Evolutionary conservation across 1,284 basidiomycete genomes (phyloP).

Genomic region (Phenoliferia sp.): DNA sequence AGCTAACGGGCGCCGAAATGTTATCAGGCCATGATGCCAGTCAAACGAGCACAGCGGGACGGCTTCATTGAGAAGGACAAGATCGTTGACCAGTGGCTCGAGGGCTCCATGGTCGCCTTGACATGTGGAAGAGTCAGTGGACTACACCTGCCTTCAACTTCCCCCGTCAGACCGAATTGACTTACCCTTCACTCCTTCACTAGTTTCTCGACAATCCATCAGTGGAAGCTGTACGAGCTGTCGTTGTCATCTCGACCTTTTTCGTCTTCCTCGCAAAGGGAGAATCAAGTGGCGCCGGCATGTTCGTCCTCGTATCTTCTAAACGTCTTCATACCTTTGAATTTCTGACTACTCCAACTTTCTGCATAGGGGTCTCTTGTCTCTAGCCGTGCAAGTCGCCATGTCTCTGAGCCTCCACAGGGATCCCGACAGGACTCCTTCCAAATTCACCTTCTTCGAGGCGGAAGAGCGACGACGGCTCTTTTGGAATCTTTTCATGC

Average conservation of each 20-base stretch:
- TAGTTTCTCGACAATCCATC: constrained; percentile 26
- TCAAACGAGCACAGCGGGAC: constrained; percentile 18
- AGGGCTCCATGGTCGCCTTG: constrained; percentile 27
- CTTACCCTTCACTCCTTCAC: neutral
- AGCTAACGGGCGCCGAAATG: too few relatives aligned
- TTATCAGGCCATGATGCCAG: constrained; percentile 25
- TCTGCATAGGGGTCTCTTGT: constrained; percentile 24
- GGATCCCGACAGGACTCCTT: constrained; percentile 28
- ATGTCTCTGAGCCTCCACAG: constrained; percentile 29
- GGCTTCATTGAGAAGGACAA: constrained; percentile 20
- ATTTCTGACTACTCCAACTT: neutral
- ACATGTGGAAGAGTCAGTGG: constrained; percentile 20
- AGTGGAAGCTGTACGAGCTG: constrained; percentile 23
- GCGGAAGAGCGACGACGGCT: constrained; percentile 21
- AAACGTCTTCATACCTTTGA: neutral
- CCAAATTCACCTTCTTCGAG: constrained; percentile 28
- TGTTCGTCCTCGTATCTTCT: neutral
- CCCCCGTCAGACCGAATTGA: too few relatives aligned
- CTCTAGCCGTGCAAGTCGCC: constrained; percentile 23
- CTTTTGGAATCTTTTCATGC: constrained; percentile 29
- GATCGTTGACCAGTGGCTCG: constrained; percentile 27
- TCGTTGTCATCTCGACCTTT: constrained; percentile 21
- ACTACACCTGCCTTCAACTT: too few relatives aligned
- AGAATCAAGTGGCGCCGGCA: constrained; percentile 24
- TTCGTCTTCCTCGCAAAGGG: constrained; percentile 27